A percentile compares a stretch with the other conserved stretches of the same genome.
phyloP scores from a whole-genome alignment of 2,329 filamentous ascomycete genomes.

The Stagonosporopsis cucurbitacearum region DNA sequence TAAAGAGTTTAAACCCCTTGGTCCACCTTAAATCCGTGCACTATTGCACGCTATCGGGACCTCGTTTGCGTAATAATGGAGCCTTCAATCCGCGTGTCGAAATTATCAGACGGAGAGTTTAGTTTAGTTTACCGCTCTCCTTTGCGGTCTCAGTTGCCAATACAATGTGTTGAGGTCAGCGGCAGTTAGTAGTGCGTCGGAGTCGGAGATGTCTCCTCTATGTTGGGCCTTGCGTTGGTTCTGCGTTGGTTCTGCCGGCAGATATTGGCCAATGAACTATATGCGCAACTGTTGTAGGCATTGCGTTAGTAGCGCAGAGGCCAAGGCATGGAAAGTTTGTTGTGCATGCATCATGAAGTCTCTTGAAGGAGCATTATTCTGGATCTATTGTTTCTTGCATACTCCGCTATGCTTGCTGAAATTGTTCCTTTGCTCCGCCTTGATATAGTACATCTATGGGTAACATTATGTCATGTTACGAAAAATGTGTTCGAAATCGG shows the following conservation, averaged over 20 bases:
- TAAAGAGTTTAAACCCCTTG: too few species aligned
- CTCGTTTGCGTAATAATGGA: too few species aligned
- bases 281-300: neutral
- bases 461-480: neutral
- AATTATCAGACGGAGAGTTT: neutral
- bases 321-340: neutral
- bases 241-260: neutral
- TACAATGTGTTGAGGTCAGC: constrained; percentile 4
- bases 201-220: constrained; percentile 5
- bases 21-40: neutral
- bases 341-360: constrained; percentile 8
- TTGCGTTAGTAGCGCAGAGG: neutral
- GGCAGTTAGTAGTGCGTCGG: constrained; percentile 1
- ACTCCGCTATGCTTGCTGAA: neutral
- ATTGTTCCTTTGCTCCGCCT: neutral
- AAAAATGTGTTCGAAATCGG: neutral
- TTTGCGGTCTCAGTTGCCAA: neutral
- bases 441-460: constrained; percentile 4
- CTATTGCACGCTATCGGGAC: neutral
- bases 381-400: neutral
- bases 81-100: too few species aligned
- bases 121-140: neutral
- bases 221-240: neutral
- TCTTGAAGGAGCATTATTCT: neutral
- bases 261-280: neutral